Percentiles rank a stretch among this genome's conserved stretches.
Evolutionary conservation across 2,329 filamentous ascomycete species (phyloP).

Genomic region (Ophiocordyceps camponoti-rufipedis): DNA sequence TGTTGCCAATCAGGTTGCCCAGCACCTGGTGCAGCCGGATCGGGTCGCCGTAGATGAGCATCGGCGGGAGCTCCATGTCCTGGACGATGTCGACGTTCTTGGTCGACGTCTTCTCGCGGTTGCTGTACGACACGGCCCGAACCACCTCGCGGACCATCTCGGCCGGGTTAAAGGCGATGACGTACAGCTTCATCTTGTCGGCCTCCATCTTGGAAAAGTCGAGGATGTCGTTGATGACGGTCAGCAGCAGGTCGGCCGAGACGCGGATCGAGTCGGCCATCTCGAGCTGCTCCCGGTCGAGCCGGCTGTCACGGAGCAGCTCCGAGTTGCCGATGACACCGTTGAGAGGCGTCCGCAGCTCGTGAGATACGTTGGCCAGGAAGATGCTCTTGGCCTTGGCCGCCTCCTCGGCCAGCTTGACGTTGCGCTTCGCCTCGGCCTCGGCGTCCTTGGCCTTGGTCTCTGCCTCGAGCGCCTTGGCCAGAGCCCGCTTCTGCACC

Average conservation of each 20-base stretch:
- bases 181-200: slow-evolving; percentile 67
- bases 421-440: slow-evolving; percentile 58
- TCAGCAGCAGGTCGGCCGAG: slow-evolving; percentile 71
- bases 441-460: slow-evolving; percentile 62
- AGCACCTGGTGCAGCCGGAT: slow-evolving; percentile 49
- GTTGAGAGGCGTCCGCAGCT: slow-evolving; percentile 66
- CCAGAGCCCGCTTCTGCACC: slow-evolving; percentile 55
- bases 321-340: slow-evolving; percentile 83
- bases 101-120: slow-evolving; percentile 41
- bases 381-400: slow-evolving; percentile 73
- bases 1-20: slow-evolving; percentile 80
- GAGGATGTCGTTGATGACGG: slow-evolving; percentile 83
- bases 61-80: slow-evolving; percentile 57
- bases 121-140: slow-evolving; percentile 46
- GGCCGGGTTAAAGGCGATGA: slow-evolving; percentile 48
- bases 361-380: slow-evolving; percentile 63
- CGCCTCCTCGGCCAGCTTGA: slow-evolving; percentile 67
- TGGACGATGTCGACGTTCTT: slow-evolving; percentile 46
- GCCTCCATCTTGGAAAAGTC: slow-evolving; percentile 92
- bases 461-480: slow-evolving; percentile 54
- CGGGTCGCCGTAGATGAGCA: slow-evolving; percentile 51
- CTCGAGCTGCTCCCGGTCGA: slow-evolving; percentile 62
- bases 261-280: slow-evolving; percentile 77
- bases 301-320: slow-evolving; percentile 55
- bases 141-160: slow-evolving; percentile 51